These are phyloP conservation scores for Fusarium sp. DNA, from an alignment of 2,329 filamentous ascomycete genomes.

Conservation along the genomic window DNA sequence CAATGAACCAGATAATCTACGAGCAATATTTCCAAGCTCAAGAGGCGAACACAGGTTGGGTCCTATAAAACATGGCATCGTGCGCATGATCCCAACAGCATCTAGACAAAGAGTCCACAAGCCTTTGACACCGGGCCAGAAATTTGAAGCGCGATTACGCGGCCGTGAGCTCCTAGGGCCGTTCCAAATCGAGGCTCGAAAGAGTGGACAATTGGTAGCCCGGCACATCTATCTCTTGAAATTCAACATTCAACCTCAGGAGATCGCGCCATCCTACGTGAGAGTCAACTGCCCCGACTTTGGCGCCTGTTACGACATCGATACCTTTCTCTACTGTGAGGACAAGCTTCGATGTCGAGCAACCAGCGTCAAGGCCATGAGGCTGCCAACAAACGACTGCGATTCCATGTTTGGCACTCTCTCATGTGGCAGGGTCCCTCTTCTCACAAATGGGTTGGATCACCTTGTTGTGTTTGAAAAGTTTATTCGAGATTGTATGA, in stretches of 20 bases:
- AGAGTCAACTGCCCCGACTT: constrained; percentile 8
- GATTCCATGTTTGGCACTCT: constrained; percentile 6
- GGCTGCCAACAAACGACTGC: not conserved
- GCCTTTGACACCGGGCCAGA: not conserved
- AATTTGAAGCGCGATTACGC: not conserved
- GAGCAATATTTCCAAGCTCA: not conserved
- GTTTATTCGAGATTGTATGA: not conserved
- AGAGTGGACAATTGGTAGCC: not conserved
- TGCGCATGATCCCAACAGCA: constrained; percentile 7
- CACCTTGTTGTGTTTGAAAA: constrained; percentile 2
- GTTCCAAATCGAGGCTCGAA: not conserved
- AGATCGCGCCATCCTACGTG: not conserved
- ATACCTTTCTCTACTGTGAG: constrained; percentile 2
- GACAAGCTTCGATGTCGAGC: constrained; percentile 18
- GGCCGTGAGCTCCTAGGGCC: not conserved
- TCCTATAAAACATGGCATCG: constrained; percentile 14
- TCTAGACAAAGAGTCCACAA: not conserved
- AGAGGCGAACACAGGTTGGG: constrained; percentile 1
- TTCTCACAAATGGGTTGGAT: not conserved
- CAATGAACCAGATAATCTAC: not conserved
- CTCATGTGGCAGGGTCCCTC: not conserved
- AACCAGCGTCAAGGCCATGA: constrained; percentile 10
- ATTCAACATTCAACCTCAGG: not conserved
- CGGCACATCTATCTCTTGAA: not conserved
- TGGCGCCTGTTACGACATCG: constrained; percentile 6